Percentiles rank a stretch among this genome's conserved stretches.
Evolutionary conservation across 495 filamentous ascomycete species (phyloP).

Genomic region (Clavariopsis aquatica): DNA sequence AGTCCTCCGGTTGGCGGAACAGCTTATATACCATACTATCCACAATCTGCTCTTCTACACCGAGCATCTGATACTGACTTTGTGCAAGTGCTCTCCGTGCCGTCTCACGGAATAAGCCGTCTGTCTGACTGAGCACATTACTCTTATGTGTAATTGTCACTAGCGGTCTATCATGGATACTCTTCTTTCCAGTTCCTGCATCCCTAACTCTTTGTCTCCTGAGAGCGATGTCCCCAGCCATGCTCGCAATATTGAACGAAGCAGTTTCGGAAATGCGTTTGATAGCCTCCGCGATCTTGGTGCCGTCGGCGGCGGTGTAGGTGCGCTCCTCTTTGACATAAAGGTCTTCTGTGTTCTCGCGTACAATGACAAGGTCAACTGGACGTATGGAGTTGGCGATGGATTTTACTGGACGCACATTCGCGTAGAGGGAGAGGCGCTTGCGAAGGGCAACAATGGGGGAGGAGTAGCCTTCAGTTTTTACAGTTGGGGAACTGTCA

Average conservation of each 20-base stretch:
- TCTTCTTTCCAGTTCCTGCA: slow-evolving; percentile 42
- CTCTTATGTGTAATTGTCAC: slow-evolving; percentile 99
- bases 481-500: slow-evolving; percentile 72
- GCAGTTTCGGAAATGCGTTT: slow-evolving; percentile 92
- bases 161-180: slow-evolving; percentile 67
- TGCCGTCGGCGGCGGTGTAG: slow-evolving; percentile 63
- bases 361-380: slow-evolving; percentile 96
- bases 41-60: slow-evolving; percentile 95
- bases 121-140: slow-evolving; percentile 94
- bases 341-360: slow-evolving; percentile 97
- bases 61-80: slow-evolving; percentile 54
- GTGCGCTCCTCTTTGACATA: slow-evolving; percentile 98
- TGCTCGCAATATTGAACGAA: slow-evolving; percentile 78
- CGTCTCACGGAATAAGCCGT: slow-evolving; percentile 89
- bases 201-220: slow-evolving; percentile 77
- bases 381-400: slow-evolving; percentile 61
- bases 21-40: slow-evolving; percentile 99
- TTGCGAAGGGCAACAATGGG: slow-evolving; percentile 98
- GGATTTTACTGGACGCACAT: slow-evolving; percentile 93
- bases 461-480: slow-evolving; percentile 91
- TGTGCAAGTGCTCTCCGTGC: slow-evolving; percentile 68
- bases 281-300: slow-evolving; percentile 90
- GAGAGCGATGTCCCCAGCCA: slow-evolving; percentile 92
- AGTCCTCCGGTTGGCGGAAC: slow-evolving; percentile 88
- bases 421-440: slow-evolving; percentile 91